phyloP scores from a whole-genome alignment of 495 filamentous ascomycete genomes.

The Lepidopterella palustris region DNA sequence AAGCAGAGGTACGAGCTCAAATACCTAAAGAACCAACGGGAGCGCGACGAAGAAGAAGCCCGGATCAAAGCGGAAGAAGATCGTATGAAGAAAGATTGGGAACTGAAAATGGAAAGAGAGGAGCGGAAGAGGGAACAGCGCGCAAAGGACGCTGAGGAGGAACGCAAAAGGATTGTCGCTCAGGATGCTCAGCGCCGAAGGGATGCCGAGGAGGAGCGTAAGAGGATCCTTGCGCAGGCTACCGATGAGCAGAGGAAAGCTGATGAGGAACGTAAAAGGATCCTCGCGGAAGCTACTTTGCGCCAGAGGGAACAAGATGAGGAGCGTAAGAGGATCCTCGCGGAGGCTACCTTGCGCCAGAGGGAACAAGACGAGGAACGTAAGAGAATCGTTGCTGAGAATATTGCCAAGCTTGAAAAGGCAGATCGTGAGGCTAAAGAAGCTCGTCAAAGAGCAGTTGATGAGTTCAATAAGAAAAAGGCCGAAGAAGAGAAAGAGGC shows the following conservation, averaged over 20 bases:
- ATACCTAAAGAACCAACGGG: conserved; percentile 12
- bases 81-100: conserved; percentile 16
- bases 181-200: no score
- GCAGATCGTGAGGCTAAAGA: conserved; percentile 23
- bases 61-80: conserved; percentile 10
- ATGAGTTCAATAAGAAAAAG: conserved; percentile 21
- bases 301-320: conserved; percentile 17
- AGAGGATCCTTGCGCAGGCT: conserved; percentile 1
- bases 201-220: conserved; percentile 2
- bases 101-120: conserved; percentile 21
- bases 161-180: conserved; percentile 20
- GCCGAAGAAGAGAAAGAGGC: conserved; percentile 25
- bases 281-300: conserved; percentile 17
- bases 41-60: background rate
- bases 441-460: conserved; percentile 21
- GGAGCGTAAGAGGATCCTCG: background rate
- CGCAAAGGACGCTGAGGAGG: conserved; percentile 14
- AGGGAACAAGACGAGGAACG: conserved; percentile 23
- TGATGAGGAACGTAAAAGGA: conserved; percentile 14
- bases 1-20: conserved; percentile 23
- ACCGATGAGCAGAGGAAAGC: conserved; percentile 14
- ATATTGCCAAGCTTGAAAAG: conserved; percentile 16
- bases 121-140: conserved; percentile 17
- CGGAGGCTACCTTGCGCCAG: no score
- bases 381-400: conserved; percentile 24